These are phyloP conservation scores for Microdochium nivale DNA, from an alignment of 2,329 filamentous ascomycete genomes.

Conservation along the genomic window DNA sequence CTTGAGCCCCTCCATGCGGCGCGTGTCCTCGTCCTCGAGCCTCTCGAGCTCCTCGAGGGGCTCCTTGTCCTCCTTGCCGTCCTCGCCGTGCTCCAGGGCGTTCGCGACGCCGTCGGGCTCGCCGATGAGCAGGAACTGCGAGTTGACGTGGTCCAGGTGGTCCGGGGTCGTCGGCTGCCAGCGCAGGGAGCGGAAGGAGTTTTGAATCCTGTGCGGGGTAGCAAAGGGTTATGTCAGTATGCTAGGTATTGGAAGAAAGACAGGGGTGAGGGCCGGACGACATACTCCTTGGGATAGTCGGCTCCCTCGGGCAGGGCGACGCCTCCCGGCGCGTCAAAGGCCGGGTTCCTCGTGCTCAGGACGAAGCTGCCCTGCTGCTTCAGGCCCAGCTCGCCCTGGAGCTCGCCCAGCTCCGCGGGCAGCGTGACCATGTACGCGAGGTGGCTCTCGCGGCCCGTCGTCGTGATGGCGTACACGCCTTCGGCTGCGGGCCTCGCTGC, in stretches of 20 bases:
- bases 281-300: constrained; percentile 62
- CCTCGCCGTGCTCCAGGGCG: constrained; percentile 46
- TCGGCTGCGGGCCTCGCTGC: constrained; percentile 71
- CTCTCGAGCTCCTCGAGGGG: constrained; percentile 65
- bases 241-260: neutral
- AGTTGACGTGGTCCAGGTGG: constrained; percentile 65
- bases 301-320: constrained; percentile 55
- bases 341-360: constrained; percentile 72
- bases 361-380: constrained; percentile 67
- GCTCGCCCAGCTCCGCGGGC: constrained; percentile 57
- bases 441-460: constrained; percentile 63
- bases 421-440: constrained; percentile 74
- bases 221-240: too few relatives aligned
- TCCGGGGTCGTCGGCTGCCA: constrained; percentile 70
- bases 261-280: constrained; percentile 2
- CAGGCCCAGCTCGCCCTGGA: constrained; percentile 70
- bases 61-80: constrained; percentile 51
- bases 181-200: constrained; percentile 63
- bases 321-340: constrained; percentile 55
- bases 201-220: constrained; percentile 46
- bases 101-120: constrained; percentile 50
- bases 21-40: constrained; percentile 65
- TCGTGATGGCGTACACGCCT: constrained; percentile 75
- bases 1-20: constrained; percentile 48
- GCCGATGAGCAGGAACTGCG: constrained; percentile 74